Evolutionary conservation across 2,329 filamentous ascomycete species (phyloP).

Genomic region (Aciculosporium take): DNA sequence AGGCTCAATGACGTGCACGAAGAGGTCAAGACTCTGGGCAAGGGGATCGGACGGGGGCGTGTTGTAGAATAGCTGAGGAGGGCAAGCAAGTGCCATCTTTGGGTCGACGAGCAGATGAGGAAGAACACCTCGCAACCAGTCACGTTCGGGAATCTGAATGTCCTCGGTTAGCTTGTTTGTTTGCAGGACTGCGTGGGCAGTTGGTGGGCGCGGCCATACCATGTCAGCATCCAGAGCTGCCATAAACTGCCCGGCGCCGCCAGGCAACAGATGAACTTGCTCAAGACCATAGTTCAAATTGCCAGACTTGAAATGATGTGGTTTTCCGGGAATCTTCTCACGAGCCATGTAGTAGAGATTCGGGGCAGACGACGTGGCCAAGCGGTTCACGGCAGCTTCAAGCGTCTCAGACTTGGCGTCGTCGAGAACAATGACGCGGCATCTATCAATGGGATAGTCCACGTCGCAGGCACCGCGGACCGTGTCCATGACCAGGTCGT

Average conservation of each 20-base stretch:
- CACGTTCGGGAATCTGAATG: slow-evolving; percentile 40
- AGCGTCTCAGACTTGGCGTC: slow-evolving; percentile 35
- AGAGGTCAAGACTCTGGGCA: slow-evolving; percentile 42
- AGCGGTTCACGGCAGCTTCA: slow-evolving; percentile 22
- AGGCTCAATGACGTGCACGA: slow-evolving; percentile 38
- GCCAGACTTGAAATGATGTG: slow-evolving; percentile 48
- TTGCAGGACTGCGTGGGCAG: background rate
- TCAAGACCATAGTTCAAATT: slow-evolving; percentile 48
- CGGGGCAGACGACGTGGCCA: slow-evolving; percentile 25
- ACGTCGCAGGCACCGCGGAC: slow-evolving; percentile 37
- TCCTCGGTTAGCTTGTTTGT: background rate
- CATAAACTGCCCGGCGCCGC: slow-evolving; percentile 42
- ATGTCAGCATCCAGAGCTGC: slow-evolving; percentile 55
- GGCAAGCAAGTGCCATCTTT: slow-evolving; percentile 44
- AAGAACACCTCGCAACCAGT: slow-evolving; percentile 45
- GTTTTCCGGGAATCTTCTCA: slow-evolving; percentile 31
- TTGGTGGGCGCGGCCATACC: slow-evolving; percentile 20
- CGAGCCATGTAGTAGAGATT: slow-evolving; percentile 41
- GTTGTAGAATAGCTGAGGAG: slow-evolving; percentile 50
- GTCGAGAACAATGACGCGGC: slow-evolving; percentile 41
- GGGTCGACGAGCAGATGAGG: slow-evolving; percentile 44
- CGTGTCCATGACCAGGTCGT: slow-evolving; percentile 42
- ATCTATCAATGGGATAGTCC: slow-evolving; percentile 39
- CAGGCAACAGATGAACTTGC: slow-evolving; percentile 33
- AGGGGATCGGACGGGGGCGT: slow-evolving; percentile 43